Evolutionary conservation across 257 asterid genomes (phyloP), one percentile per base, ranked within the genome.

Genomic region (Nicotiana attenuata): DNA sequence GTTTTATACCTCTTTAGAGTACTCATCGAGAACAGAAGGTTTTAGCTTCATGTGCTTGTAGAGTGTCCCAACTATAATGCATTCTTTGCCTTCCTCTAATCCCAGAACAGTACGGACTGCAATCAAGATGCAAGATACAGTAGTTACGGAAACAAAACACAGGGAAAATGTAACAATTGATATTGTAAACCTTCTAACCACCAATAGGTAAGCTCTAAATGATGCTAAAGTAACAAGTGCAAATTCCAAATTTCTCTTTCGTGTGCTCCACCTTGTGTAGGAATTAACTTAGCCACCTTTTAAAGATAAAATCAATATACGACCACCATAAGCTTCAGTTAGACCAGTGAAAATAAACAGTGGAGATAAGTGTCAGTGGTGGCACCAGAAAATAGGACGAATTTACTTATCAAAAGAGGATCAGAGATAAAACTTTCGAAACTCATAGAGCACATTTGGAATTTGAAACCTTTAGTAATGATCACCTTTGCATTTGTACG

Each of bases 31-130:
- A 80, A 96, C 77, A 22, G 89, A 83, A 86, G 98, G 99, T 87
- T 94, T 96, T 77, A 96, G 98, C 85, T 92, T 92, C 99, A 96
- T 96, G 88, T 94, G 92, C 89, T 96, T 96, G 87, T 87, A 94
- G 63, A 96, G 88, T 19, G 99, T 94, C 76, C 99, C 99, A 81
- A 96, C 97, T 76, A 94, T 81, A 80, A 96, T 82, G 85, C 99
- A 96, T 59, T 93, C 93, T 82, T 91, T 94, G 80, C 90, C 98
- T 85, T 89, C 84, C 88, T 92, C 98, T 86, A 96, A 86, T 80
- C 95, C 96, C 75, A 96, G 89, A 85, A 96, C 93, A 67, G 93
- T 93, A 89, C 99, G 90, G 82, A 89, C 99, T 96, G 93, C 92
- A 90, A 61, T 35, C 68, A 33, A 83, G 79, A 67, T 10, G 45